Percentiles rank a stretch among this genome's conserved stretches.
These are phyloP conservation scores for Aureobasidium sp. DNA, from an alignment of 2,329 filamentous ascomycete species.

Conservation along the genomic window DNA sequence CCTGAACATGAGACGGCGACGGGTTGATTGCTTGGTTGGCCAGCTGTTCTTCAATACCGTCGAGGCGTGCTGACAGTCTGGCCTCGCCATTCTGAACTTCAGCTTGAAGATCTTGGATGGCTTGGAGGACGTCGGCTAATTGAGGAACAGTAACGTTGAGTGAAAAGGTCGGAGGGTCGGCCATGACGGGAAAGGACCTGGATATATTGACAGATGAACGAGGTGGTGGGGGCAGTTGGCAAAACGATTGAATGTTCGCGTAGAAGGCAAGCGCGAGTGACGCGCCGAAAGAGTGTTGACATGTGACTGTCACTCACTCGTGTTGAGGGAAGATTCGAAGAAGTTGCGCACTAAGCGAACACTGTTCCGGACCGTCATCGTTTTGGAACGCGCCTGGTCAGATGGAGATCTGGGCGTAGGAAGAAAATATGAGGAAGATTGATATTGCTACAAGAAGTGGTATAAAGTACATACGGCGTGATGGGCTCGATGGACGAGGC, in stretches of 20 bases:
- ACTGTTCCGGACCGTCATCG: not conserved
- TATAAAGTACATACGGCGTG: constrained; percentile 11
- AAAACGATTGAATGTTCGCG: not conserved
- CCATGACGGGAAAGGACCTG: not conserved
- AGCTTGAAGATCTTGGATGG: not conserved
- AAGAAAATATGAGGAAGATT: not conserved
- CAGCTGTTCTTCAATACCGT: too few species aligned
- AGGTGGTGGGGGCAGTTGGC: not conserved
- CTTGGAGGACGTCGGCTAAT: not conserved
- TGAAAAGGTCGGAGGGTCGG: not conserved
- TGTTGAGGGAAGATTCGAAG: not conserved
- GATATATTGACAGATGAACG: too few species aligned
- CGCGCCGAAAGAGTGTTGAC: not conserved
- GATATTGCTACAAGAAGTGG: constrained; percentile 12
- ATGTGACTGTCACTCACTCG: not conserved
- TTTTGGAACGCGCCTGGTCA: not conserved
- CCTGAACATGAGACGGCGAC: too few species aligned
- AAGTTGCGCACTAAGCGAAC: not conserved
- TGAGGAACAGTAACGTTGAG: not conserved
- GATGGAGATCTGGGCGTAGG: not conserved
- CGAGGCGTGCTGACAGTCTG: not conserved
- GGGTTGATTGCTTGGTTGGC: too few species aligned
- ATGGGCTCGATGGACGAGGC: not conserved
- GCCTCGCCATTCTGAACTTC: not conserved
- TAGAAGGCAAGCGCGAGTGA: not conserved